A percentile compares a stretch with the other conserved stretches of the same genome.
phyloP scores from a whole-genome alignment of 1,284 basidiomycete genomes.

The Rhodotorula mucilaginosa region DNA sequence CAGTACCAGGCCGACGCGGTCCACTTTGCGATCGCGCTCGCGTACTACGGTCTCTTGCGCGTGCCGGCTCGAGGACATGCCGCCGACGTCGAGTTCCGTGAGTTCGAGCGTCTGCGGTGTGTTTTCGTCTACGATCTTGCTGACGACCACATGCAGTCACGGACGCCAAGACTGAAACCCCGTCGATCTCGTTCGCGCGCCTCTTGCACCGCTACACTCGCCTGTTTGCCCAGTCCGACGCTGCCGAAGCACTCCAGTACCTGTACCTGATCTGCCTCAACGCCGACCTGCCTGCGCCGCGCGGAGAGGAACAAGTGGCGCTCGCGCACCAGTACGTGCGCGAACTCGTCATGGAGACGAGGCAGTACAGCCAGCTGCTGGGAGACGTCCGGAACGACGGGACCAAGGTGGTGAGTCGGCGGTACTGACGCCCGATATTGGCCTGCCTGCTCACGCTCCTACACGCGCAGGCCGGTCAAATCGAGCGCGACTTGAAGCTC shows the following conservation, averaged over 20 bases:
- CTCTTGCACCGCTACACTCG: constrained; percentile 90
- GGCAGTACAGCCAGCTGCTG: constrained; percentile 78
- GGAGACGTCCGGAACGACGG: constrained; percentile 88
- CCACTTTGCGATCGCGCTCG: constrained; percentile 85
- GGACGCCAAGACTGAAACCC: constrained; percentile 9
- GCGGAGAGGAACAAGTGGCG: constrained; percentile 61
- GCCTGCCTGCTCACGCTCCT: not conserved
- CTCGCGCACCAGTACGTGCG: constrained; percentile 82
- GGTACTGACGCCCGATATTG: not conserved
- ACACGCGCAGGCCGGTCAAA: constrained; percentile 67
- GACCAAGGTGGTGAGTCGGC: constrained; percentile 65
- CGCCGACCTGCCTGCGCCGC: constrained; percentile 59
- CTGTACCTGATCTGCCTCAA: constrained; percentile 84
- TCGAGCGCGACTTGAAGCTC: constrained; percentile 76
- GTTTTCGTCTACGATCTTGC: not conserved
- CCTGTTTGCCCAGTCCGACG: constrained; percentile 85
- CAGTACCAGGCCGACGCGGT: constrained; percentile 91
- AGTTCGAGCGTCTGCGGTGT: constrained; percentile 49
- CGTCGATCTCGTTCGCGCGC: constrained; percentile 71
- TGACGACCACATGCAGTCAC: constrained; percentile 8
- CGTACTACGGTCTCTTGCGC: constrained; percentile 89
- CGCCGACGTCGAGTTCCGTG: constrained; percentile 76
- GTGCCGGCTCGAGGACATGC: constrained; percentile 74
- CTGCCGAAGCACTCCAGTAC: constrained; percentile 91
- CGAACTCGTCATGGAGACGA: constrained; percentile 81